phyloP scores from a whole-genome alignment of 345 rosid species.

The Salix purpurea region DNA sequence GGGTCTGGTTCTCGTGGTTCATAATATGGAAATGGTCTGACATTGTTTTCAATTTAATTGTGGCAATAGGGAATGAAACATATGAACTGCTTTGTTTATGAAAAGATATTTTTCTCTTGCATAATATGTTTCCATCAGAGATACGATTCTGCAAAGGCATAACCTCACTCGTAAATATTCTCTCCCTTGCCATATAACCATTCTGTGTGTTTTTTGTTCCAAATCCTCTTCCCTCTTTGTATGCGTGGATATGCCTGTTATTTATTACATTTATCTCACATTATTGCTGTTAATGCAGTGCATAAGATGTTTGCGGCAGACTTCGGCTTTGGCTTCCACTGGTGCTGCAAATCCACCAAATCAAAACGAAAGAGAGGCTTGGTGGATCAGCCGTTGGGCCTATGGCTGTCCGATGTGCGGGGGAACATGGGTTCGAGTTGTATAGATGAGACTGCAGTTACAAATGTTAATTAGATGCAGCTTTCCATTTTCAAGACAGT shows the following conservation, averaged over 20 bases:
- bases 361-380: slow-evolving; percentile 64
- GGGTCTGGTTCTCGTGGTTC: background rate
- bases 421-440: slow-evolving; percentile 96
- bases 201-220: background rate
- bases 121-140: background rate
- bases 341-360: slow-evolving; percentile 45
- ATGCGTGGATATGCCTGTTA: background rate
- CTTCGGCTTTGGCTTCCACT: slow-evolving; percentile 78
- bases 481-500: background rate
- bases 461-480: background rate
- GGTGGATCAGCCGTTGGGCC: slow-evolving; percentile 99
- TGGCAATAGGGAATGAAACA: background rate
- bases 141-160: background rate
- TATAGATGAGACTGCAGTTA: slow-evolving; percentile 28
- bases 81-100: background rate
- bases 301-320: slow-evolving; percentile 93
- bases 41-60: background rate
- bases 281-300: slow-evolving; percentile 48
- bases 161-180: background rate
- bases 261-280: background rate
- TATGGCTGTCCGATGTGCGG: slow-evolving; percentile 97
- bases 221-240: background rate
- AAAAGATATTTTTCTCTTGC: background rate
- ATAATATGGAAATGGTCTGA: background rate
- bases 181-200: background rate